Conservation (phyloP, 495 filamentous ascomycete genomes). For the Margaritispora aquatica region DNA sequence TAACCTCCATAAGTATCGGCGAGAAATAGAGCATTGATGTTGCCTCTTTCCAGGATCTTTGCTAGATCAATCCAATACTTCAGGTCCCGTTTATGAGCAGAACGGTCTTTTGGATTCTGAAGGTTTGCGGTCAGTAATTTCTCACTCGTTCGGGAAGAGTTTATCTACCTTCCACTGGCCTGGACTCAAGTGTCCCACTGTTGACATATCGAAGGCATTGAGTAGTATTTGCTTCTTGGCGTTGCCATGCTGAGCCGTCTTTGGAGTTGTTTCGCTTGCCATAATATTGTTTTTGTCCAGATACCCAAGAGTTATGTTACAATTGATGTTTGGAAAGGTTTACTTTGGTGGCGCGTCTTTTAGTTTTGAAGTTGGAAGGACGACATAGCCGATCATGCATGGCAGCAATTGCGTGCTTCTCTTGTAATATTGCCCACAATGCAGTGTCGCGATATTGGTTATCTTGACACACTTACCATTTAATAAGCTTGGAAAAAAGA, state of each 20-base stretch:
- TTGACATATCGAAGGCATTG: slow-evolving; percentile 65
- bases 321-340: no score
- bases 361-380: not conserved
- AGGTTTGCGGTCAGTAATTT: not conserved
- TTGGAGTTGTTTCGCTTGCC: not conserved
- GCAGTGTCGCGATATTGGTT: not conserved
- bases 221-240: slow-evolving; percentile 65
- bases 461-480: not conserved
- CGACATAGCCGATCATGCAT: not conserved
- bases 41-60: slow-evolving; percentile 13
- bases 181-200: slow-evolving; percentile 15
- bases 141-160: not conserved
- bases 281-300: not conserved
- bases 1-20: slow-evolving; percentile 34
- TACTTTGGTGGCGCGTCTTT: no score
- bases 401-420: not conserved
- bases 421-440: not conserved
- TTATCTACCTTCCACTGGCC: slow-evolving; percentile 15
- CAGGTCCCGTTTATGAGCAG: slow-evolving; percentile 4
- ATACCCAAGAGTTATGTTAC: not conserved
- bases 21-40: slow-evolving; percentile 11
- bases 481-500: no score
- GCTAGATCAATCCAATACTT: slow-evolving; percentile 19
- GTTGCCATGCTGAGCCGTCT: not conserved
- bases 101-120: slow-evolving; percentile 11